phyloP scores from a whole-genome alignment of 2,329 filamentous ascomycete species.

The Aspergillus sp. region DNA sequence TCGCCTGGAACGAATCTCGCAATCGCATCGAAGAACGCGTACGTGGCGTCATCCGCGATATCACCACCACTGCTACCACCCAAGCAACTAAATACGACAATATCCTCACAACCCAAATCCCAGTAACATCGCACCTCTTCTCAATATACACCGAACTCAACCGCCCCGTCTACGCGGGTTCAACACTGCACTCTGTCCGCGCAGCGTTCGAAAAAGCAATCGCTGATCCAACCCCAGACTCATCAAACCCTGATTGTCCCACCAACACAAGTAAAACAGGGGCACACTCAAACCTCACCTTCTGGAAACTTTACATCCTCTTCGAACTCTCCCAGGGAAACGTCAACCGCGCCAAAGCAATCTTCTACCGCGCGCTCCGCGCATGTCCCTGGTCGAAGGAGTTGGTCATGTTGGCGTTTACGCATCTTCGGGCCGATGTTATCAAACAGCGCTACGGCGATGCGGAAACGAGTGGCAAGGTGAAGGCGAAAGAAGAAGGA shows the following conservation, averaged over 20 bases:
- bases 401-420: constrained; percentile 53
- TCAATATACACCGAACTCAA: constrained; percentile 50
- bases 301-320: constrained; percentile 49
- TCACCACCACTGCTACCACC: constrained; percentile 17
- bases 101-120: constrained; percentile 10
- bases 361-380: constrained; percentile 51
- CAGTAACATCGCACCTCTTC: constrained; percentile 48
- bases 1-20: constrained; percentile 65
- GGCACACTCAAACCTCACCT: constrained; percentile 33
- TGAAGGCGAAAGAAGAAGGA: constrained; percentile 10
- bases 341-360: constrained; percentile 39
- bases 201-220: constrained; percentile 52
- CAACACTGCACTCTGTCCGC: constrained; percentile 48
- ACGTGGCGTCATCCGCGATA: constrained; percentile 53
- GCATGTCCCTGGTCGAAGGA: constrained; percentile 59
- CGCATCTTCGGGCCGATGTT: constrained; percentile 28
- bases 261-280: constrained; percentile 1
- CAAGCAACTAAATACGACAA: constrained; percentile 6
- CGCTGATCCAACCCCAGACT: constrained; percentile 13
- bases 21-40: constrained; percentile 71
- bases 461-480: not conserved
- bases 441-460: constrained; percentile 1
- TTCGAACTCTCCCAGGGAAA: constrained; percentile 42
- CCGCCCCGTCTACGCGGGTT: constrained; percentile 36
- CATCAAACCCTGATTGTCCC: constrained; percentile 1